Conservation (phyloP, 345 rosid species). For the Murraya koenigii region DNA sequence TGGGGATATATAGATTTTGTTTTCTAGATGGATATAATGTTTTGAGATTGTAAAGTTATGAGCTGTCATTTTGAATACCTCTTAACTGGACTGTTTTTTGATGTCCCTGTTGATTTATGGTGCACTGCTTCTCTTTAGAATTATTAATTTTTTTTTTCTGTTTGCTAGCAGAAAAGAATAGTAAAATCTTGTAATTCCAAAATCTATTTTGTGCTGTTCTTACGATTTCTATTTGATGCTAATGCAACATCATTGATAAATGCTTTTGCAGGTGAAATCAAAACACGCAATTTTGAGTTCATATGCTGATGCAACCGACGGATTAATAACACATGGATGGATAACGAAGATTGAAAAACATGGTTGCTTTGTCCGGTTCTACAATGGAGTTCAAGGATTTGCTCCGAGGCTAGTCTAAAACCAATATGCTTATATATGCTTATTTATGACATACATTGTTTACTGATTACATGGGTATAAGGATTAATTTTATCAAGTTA, state of each 20-base stretch:
- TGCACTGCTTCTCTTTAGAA: neutral
- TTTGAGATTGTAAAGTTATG: neutral
- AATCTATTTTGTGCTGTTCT: neutral
- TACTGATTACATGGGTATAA: neutral
- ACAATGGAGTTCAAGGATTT: slow-evolving; percentile 98
- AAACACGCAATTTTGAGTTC: slow-evolving; percentile 79
- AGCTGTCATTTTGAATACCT: neutral
- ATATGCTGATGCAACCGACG: slow-evolving; percentile 80
- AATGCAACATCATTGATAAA: neutral
- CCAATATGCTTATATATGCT: neutral
- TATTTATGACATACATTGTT: neutral
- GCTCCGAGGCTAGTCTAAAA: slow-evolving; percentile 61
- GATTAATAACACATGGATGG: slow-evolving; percentile 92
- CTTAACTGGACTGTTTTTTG: neutral
- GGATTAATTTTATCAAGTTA: neutral
- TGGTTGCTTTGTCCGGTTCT: slow-evolving; percentile 94
- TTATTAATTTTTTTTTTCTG: neutral
- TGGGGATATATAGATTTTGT: neutral
- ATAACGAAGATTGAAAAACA: slow-evolving; percentile 88
- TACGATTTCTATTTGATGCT: neutral
- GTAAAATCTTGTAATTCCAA: neutral
- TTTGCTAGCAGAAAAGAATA: neutral
- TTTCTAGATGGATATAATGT: neutral
- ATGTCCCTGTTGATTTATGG: neutral
- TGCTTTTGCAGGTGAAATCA: slow-evolving; percentile 77